These are phyloP conservation scores for Backusella sp. DNA, from an alignment of 192 early-diverging fungal species.

Conservation along the genomic window DNA sequence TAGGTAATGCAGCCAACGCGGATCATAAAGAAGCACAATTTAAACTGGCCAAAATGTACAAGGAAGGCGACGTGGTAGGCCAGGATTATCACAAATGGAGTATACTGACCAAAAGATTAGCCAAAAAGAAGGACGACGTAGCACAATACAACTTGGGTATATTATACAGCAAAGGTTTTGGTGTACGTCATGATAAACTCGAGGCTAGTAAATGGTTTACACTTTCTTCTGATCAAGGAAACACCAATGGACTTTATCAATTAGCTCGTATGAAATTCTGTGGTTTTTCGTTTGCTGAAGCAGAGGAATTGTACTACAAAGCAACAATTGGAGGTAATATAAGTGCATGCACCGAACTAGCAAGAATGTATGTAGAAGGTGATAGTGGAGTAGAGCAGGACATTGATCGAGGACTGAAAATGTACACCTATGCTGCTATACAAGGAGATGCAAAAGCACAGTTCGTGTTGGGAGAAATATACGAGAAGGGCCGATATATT, in stretches of 20 bases:
- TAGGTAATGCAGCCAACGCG: background rate
- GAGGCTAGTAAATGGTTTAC: background rate
- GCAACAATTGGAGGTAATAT: background rate
- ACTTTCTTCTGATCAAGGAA: background rate
- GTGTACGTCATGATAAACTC: background rate
- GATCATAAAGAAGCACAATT: background rate
- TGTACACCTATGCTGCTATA: background rate
- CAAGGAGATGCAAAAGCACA: background rate
- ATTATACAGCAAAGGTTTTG: background rate
- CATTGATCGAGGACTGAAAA: background rate
- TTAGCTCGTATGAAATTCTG: background rate
- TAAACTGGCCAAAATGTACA: background rate
- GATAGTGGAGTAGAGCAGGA: background rate
- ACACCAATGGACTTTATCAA: background rate
- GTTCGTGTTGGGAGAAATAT: background rate
- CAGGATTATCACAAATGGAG: background rate
- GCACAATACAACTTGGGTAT: background rate
- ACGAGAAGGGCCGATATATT: background rate
- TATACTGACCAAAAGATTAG: background rate
- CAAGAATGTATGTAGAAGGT: background rate
- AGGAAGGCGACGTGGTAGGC: background rate
- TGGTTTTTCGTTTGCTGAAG: no score
- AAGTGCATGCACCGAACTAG: background rate
- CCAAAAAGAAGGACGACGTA: background rate
- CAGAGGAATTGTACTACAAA: background rate